Evolutionary conservation across 2,329 filamentous ascomycete genomes (phyloP).

Genomic region (Gnomoniopsis sp.): DNA sequence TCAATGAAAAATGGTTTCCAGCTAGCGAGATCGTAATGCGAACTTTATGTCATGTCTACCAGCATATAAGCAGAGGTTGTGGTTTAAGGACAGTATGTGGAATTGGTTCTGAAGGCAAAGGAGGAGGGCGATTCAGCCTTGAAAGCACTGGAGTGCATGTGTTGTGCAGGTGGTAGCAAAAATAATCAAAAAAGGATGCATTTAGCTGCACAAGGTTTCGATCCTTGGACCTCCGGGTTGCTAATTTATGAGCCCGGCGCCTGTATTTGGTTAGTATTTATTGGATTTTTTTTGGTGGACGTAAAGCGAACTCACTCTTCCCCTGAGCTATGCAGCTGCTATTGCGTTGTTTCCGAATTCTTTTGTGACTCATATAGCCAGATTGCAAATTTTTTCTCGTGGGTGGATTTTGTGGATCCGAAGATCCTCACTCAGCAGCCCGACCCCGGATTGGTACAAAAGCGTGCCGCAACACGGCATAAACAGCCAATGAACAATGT

Average conservation of each 20-base stretch:
- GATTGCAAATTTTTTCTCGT: background rate
- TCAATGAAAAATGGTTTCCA: background rate
- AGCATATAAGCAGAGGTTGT: background rate
- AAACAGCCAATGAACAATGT: no score
- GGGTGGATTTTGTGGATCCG: background rate
- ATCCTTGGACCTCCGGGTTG: conserved; percentile 20
- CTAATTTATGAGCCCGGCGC: conserved; percentile 17
- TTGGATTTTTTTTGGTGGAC: background rate
- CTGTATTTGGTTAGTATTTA: background rate
- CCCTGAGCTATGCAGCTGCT: conserved; percentile 18
- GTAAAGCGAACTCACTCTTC: conserved; percentile 13
- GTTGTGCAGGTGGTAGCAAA: background rate
- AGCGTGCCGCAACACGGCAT: no score
- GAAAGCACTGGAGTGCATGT: background rate
- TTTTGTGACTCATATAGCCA: conserved; percentile 2
- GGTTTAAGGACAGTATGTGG: no score
- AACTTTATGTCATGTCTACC: background rate
- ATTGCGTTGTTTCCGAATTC: background rate
- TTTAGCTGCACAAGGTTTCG: conserved; percentile 19
- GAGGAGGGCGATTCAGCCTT: no score
- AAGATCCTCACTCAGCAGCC: background rate
- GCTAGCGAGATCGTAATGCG: background rate
- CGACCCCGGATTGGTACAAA: no score
- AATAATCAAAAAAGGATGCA: background rate
- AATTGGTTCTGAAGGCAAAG: no score